Evolutionary conservation across 2,329 filamentous ascomycete genomes (phyloP), one percentile per base, ranked within the genome.

Genomic region (Cryphonectria nitschkei): DNA sequence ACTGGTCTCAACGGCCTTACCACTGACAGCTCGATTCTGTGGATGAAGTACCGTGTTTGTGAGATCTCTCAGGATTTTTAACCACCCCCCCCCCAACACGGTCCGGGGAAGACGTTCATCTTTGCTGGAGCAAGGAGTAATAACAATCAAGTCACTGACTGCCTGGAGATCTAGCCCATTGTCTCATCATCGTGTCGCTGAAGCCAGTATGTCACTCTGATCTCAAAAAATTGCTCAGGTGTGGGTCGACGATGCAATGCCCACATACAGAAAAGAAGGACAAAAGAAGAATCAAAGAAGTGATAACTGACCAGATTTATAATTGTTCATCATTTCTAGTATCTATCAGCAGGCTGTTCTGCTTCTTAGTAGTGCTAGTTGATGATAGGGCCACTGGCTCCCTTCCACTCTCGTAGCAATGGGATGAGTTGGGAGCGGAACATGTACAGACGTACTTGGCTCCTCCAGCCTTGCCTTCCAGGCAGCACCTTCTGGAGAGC

Each of bases 171-270:
- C 3, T 37, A 67, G 54, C 54, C 2, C 54, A 61, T 37, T 67
- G 54, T 50, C 39, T 67, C 13, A 67, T 52, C 26, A 29, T 50
- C 6, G n/a, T 67, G 9, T 14, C 54, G 19, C 54, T 46, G 16
- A 61, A 67, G 52, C 46, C 50, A 7, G 61, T 67, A 54, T 67
- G 54, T 26, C 54, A 67, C n/a, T 26, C 54, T 54, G 65, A 67
- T 11, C 65, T 50, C 5, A 39, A 54, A 19, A 39, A 61, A 19
- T 50, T 67, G 65, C 54, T 13, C 65, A 61, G 37, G 52, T 54
- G 7, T 67, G 54, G 65, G 65, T 67, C n/a, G 56, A 67, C 8
- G 54, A 32, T 9, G 39, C 41, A 2, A 22, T 29, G 2, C 7
- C 6, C 4, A 26, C 32, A 37, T 37, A 11, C 37, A 9, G 14